phyloP scores from a whole-genome alignment of 2,329 filamentous ascomycete species.

The Septoria linicola region DNA sequence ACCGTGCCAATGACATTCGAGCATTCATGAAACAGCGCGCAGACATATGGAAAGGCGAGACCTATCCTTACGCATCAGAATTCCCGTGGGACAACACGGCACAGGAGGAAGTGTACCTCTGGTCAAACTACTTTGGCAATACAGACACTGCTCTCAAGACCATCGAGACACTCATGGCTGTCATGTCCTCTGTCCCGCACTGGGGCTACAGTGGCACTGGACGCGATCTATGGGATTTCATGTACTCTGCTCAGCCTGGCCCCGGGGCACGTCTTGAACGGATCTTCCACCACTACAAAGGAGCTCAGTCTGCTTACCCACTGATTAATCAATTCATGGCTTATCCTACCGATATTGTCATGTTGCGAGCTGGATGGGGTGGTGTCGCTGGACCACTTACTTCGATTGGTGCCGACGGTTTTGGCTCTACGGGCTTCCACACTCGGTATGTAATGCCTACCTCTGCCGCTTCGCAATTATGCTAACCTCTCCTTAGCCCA shows the following conservation, averaged over 20 bases:
- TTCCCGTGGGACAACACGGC: slow-evolving; percentile 64
- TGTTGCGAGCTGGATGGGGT: slow-evolving; percentile 56
- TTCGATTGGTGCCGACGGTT: slow-evolving; percentile 58
- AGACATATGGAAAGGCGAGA: slow-evolving; percentile 50
- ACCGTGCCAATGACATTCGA: too few relatives aligned
- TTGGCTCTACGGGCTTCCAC: slow-evolving; percentile 57
- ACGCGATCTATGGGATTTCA: slow-evolving; percentile 60
- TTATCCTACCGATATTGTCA: slow-evolving; percentile 44
- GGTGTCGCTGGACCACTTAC: slow-evolving; percentile 55
- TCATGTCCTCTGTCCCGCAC: slow-evolving; percentile 58
- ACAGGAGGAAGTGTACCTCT: slow-evolving; percentile 60
- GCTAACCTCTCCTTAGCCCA: too few relatives aligned
- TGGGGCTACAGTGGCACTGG: slow-evolving; percentile 65
- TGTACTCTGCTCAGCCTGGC: slow-evolving; percentile 49
- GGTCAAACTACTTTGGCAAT: slow-evolving; percentile 49
- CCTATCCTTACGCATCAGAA: slow-evolving; percentile 59
- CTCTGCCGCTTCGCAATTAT: too few relatives aligned
- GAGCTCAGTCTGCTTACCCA: slow-evolving; percentile 57
- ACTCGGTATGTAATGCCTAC: too few relatives aligned
- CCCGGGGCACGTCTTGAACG: slow-evolving; percentile 46
- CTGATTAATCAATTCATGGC: slow-evolving; percentile 53
- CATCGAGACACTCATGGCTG: slow-evolving; percentile 56
- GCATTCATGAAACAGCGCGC: slow-evolving; percentile 52
- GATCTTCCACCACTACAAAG: slow-evolving; percentile 63
- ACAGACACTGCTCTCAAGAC: slow-evolving; percentile 51